A percentile compares a stretch with the other conserved stretches of the same genome.
phyloP scores from a whole-genome alignment of 176 grass and related monocot genomes.

The Triticum urartu region DNA sequence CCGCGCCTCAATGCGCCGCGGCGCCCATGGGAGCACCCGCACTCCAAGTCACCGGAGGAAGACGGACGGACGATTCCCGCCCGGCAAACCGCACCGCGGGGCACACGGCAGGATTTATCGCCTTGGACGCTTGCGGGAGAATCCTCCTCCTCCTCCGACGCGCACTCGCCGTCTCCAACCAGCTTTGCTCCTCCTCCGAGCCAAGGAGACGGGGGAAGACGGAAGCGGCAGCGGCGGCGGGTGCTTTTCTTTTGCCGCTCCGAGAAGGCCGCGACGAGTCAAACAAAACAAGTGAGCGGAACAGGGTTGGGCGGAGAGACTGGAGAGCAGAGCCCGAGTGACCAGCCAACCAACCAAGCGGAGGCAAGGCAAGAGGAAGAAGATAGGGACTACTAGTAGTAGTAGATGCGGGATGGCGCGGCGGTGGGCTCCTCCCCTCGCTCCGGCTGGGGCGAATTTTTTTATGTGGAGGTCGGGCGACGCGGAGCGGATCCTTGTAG shows the following conservation, averaged over 20 bases:
- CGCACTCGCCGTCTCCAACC: not conserved
- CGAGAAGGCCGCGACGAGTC: slow-evolving; percentile 40
- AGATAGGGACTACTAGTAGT: not conserved
- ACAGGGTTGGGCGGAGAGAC: not conserved
- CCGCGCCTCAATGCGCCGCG: slow-evolving; percentile 38
- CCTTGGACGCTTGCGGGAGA: slow-evolving; percentile 31
- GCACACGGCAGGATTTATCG: slow-evolving; percentile 31
- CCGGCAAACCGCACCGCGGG: slow-evolving; percentile 14
- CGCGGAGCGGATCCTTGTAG: slow-evolving; percentile 4
- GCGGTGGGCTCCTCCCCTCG: slow-evolving; percentile 23
- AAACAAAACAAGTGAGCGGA: not conserved
- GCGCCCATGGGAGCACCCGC: slow-evolving; percentile 3
- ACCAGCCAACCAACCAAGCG: slow-evolving; percentile 27
- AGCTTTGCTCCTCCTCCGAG: not conserved
- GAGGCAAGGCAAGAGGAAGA: not conserved
- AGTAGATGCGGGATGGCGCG: not conserved
- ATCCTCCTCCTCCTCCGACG: slow-evolving; percentile 7
- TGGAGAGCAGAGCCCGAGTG: not conserved
- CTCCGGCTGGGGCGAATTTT: not conserved
- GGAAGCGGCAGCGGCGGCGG: not conserved
- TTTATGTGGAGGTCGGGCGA: not conserved
- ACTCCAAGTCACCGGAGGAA: slow-evolving; percentile 19
- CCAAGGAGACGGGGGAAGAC: not conserved
- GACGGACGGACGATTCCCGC: slow-evolving; percentile 14
- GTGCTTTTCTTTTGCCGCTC: not conserved